These are phyloP conservation scores for Fraxinus dipetala DNA, from an alignment of 305 asterid genomes.

Conservation along the genomic window DNA sequence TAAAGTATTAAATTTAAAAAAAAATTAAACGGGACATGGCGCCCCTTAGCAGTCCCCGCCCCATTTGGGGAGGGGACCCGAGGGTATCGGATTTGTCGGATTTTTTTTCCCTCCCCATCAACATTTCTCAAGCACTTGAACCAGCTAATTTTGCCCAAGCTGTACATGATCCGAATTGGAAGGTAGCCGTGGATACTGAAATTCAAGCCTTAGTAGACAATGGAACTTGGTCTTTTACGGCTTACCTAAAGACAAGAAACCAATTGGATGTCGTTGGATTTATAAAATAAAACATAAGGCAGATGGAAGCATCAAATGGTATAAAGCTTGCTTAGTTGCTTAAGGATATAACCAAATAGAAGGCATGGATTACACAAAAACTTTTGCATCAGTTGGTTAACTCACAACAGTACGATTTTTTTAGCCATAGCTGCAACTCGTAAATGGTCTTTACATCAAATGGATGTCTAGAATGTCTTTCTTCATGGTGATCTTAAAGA, in stretches of 20 bases:
- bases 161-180: neutral
- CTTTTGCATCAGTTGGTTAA: neutral
- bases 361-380: neutral
- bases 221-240: neutral
- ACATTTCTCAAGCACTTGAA: neutral
- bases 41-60: too few relatives aligned
- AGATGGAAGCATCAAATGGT: neutral
- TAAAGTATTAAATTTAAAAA: too few relatives aligned
- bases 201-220: neutral
- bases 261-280: neutral
- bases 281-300: neutral
- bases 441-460: neutral
- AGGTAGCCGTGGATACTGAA: neutral
- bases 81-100: too few relatives aligned
- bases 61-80: too few relatives aligned
- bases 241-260: neutral
- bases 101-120: too few relatives aligned
- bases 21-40: too few relatives aligned
- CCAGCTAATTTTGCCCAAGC: neutral
- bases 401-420: neutral
- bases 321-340: neutral
- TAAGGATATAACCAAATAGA: neutral
- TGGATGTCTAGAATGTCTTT: neutral
- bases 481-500: neutral
- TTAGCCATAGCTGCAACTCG: neutral